Conservation (phyloP, 2,329 filamentous ascomycete species). For the Hypoxylon sp. region DNA sequence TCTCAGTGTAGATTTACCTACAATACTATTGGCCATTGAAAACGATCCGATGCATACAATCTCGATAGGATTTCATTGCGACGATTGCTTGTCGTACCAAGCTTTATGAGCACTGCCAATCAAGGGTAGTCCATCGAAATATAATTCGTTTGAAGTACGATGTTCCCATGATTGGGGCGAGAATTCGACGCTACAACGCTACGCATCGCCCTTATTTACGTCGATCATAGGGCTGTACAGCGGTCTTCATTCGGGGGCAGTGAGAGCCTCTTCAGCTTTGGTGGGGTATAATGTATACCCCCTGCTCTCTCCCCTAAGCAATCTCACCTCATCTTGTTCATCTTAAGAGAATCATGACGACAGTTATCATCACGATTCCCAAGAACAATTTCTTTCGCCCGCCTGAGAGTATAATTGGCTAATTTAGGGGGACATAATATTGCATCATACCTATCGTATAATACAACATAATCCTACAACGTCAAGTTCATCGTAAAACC, state of each 20-base stretch:
- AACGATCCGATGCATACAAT: neutral
- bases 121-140: neutral
- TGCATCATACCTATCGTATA: neutral
- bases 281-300: neutral
- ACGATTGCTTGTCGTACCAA: neutral
- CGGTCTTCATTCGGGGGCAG: neutral
- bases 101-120: neutral
- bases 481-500: no score
- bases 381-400: neutral
- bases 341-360: neutral
- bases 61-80: conserved; percentile 6
- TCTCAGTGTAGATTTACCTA: neutral
- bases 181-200: neutral
- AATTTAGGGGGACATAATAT: neutral
- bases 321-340: neutral
- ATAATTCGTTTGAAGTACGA: conserved; percentile 14
- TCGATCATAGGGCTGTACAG: neutral
- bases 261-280: neutral
- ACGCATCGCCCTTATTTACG: neutral
- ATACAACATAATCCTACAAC: no score
- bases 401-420: neutral
- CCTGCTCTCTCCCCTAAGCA: neutral
- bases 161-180: neutral
- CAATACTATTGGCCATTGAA: neutral
- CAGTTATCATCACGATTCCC: neutral